These are phyloP conservation scores for Nannochloris sp. DNA, from an alignment of 139 green algal genomes.

Conservation along the genomic window DNA sequence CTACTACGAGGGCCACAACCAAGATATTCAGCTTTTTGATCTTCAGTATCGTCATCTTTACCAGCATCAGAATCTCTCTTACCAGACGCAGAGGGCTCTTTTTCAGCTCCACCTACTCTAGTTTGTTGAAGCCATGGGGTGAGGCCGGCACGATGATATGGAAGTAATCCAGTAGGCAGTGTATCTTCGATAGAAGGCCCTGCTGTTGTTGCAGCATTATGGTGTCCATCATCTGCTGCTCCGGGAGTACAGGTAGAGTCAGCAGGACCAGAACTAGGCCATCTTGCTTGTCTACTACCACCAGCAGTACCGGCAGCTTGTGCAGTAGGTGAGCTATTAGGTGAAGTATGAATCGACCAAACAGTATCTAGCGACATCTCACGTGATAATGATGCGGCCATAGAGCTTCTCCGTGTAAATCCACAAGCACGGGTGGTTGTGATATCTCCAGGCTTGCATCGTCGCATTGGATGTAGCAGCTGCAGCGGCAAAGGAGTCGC, in stretches of 20 bases:
- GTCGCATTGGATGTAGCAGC: background rate
- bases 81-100: background rate
- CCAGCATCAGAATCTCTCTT: background rate
- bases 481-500: background rate
- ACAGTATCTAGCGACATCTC: background rate
- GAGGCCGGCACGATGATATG: background rate
- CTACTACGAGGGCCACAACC: slow-evolving; percentile 4
- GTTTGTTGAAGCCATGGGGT: background rate
- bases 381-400: too few species aligned
- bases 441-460: background rate
- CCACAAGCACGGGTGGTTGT: too few species aligned
- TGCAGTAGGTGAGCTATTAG: background rate
- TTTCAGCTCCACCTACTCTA: background rate
- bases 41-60: background rate
- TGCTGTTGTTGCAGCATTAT: background rate
- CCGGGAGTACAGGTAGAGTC: too few species aligned
- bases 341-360: background rate
- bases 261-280: background rate
- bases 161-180: background rate
- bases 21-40: background rate
- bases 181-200: background rate
- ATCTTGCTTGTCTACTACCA: too few species aligned
- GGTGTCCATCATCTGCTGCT: background rate
- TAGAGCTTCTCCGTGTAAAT: too few species aligned
- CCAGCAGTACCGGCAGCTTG: too few species aligned